Percentiles rank a stretch among this genome's conserved stretches.
phyloP scores from a whole-genome alignment of 805 yeast genomes.

The Clavispora vitiphila region DNA sequence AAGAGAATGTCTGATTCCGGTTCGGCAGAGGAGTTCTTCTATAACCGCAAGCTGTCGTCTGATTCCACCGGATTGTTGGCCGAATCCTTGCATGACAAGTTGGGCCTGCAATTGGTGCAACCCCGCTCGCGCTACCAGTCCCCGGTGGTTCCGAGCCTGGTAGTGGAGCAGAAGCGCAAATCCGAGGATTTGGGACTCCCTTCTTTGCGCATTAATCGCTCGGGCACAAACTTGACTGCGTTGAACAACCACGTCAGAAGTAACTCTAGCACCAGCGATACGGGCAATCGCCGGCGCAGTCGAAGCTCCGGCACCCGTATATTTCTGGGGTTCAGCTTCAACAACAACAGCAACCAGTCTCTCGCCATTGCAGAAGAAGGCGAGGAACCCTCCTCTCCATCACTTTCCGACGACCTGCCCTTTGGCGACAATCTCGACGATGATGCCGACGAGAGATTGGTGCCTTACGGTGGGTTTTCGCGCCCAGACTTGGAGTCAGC shows the following conservation, averaged over 20 bases:
- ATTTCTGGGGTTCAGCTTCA: slow-evolving; percentile 16
- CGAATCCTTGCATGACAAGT: slow-evolving; percentile 22
- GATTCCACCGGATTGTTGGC: slow-evolving; percentile 9
- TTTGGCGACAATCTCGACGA: slow-evolving; percentile 12
- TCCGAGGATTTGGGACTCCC: slow-evolving; percentile 31
- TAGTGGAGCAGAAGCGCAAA: slow-evolving; percentile 30
- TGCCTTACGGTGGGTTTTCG: slow-evolving; percentile 74
- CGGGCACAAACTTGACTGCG: slow-evolving; percentile 20
- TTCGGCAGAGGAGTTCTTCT: slow-evolving; percentile 54
- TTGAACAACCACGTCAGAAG: slow-evolving; percentile 4
- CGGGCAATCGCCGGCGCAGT: not conserved
- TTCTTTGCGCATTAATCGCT: slow-evolving; percentile 30
- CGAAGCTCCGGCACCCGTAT: slow-evolving; percentile 3
- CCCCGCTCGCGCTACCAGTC: slow-evolving; percentile 39
- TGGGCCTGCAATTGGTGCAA: slow-evolving; percentile 34
- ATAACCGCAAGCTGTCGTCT: slow-evolving; percentile 21
- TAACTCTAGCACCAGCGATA: slow-evolving; percentile 5
- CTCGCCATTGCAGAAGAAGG: slow-evolving; percentile 28
- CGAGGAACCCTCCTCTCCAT: slow-evolving; percentile 7
- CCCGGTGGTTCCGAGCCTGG: slow-evolving; percentile 24
- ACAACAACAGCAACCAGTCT: slow-evolving; percentile 25
- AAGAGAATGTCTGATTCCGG: slow-evolving; percentile 15
- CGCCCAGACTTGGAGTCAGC: slow-evolving; percentile 49
- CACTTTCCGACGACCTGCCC: slow-evolving; percentile 2
- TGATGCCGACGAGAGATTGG: slow-evolving; percentile 28